These are phyloP conservation scores for Alternaria conjuncta DNA, from an alignment of 2,329 filamentous ascomycete species.

Conservation along the genomic window DNA sequence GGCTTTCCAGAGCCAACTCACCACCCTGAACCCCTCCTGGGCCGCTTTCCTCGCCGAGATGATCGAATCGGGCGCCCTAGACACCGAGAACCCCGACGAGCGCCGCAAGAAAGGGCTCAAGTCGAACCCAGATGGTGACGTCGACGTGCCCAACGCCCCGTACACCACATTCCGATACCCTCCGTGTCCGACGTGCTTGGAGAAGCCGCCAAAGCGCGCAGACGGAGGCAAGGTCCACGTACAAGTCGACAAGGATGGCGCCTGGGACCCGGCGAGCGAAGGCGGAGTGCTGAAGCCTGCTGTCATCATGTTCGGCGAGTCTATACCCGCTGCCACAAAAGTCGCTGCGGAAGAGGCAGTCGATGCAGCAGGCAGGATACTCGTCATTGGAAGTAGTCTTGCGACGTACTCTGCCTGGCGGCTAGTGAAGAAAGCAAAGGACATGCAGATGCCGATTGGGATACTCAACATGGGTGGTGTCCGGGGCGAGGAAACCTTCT, in stretches of 20 bases:
- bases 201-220: constrained; percentile 65
- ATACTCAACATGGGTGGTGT: constrained; percentile 89
- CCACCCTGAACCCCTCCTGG: constrained; percentile 86
- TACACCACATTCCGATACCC: constrained; percentile 93
- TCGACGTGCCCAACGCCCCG: constrained; percentile 84
- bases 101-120: constrained; percentile 72
- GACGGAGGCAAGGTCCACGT: constrained; percentile 62
- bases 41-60: constrained; percentile 75
- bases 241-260: constrained; percentile 78
- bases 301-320: constrained; percentile 97
- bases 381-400: constrained; percentile 86
- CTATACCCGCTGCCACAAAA: constrained; percentile 74
- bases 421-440: constrained; percentile 80
- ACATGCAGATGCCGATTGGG: constrained; percentile 82
- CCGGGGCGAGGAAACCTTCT: constrained; percentile 77
- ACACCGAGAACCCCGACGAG: constrained; percentile 77
- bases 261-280: constrained; percentile 61
- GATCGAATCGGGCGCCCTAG: constrained; percentile 74
- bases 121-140: constrained; percentile 92
- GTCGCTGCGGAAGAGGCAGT: constrained; percentile 78
- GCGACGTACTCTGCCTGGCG: constrained; percentile 97
- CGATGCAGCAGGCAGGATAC: constrained; percentile 72
- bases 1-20: constrained; percentile 76
- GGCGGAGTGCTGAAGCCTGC: constrained; percentile 89
- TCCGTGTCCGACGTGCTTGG: constrained; percentile 80